Percentiles rank a stretch among this genome's conserved stretches.
These are phyloP conservation scores for Diaporthe ampelina DNA, from an alignment of 2,329 filamentous ascomycete species.

Conservation along the genomic window DNA sequence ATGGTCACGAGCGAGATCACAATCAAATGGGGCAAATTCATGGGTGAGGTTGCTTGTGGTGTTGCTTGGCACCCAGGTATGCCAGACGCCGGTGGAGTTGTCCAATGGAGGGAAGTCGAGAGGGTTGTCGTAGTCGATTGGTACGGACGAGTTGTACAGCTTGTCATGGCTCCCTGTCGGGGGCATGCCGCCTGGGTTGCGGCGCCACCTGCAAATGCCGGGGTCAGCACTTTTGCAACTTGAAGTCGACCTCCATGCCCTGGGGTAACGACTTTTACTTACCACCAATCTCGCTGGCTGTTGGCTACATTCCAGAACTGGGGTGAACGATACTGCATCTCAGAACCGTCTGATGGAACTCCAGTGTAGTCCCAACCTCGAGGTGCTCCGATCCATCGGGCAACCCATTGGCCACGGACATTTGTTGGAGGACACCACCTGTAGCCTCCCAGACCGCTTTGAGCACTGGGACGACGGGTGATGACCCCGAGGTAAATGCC, in stretches of 20 bases:
- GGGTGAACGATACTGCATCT: background rate
- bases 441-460: no score
- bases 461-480: no score
- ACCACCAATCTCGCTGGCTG: background rate
- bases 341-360: background rate
- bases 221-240: background rate
- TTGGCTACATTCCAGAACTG: background rate
- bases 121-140: background rate
- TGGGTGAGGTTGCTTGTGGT: background rate
- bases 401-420: background rate
- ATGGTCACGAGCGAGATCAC: background rate
- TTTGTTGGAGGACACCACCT: background rate
- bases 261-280: no score
- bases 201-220: background rate
- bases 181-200: background rate
- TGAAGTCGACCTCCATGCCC: no score
- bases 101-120: slow-evolving; percentile 18
- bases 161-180: background rate
- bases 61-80: background rate
- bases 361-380: background rate
- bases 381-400: background rate
- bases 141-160: background rate
- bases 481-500: slow-evolving; percentile 4
- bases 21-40: slow-evolving; percentile 3
- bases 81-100: slow-evolving; percentile 22